These are phyloP conservation scores for Caryopteris hybrid DNA, from an alignment of 305 asterid species.

Conservation along the genomic window DNA sequence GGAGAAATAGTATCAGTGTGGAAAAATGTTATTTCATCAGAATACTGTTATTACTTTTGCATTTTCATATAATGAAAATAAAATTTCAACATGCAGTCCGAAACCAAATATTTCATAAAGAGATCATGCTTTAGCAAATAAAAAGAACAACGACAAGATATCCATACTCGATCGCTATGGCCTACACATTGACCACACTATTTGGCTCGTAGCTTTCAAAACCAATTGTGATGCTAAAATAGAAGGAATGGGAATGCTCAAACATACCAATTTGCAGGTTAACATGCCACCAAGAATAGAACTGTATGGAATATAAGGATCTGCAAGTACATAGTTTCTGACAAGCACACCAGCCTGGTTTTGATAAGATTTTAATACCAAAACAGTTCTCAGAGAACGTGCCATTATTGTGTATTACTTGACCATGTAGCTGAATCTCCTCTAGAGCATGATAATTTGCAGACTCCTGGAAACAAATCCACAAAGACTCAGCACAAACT, in stretches of 20 bases:
- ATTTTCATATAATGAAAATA: neutral
- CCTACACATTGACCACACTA: neutral
- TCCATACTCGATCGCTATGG: neutral
- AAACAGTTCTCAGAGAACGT: conserved; percentile 44
- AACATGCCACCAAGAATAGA: conserved; percentile 69
- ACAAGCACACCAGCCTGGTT: conserved; percentile 68
- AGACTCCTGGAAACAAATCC: conserved; percentile 32
- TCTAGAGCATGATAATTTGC: conserved; percentile 35
- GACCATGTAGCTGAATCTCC: conserved; percentile 27
- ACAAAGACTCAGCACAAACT: conserved; percentile 4
- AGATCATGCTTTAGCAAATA: neutral
- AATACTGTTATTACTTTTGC: neutral
- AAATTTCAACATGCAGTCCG: conserved; percentile 5
- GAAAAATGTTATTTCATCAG: conserved; percentile 8
- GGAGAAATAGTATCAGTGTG: neutral
- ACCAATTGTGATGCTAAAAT: conserved; percentile 1
- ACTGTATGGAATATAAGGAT: conserved; percentile 75
- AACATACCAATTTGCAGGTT: conserved; percentile 81
- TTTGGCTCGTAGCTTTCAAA: conserved; percentile 10
- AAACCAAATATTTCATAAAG: neutral
- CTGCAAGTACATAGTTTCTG: conserved; percentile 70
- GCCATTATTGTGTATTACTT: conserved; percentile 45
- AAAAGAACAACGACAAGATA: neutral
- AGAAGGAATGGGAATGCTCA: conserved; percentile 8
- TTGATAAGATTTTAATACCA: conserved; percentile 62